phyloP scores from a whole-genome alignment of 495 filamentous ascomycete genomes.

The Xylaria intraflava region DNA sequence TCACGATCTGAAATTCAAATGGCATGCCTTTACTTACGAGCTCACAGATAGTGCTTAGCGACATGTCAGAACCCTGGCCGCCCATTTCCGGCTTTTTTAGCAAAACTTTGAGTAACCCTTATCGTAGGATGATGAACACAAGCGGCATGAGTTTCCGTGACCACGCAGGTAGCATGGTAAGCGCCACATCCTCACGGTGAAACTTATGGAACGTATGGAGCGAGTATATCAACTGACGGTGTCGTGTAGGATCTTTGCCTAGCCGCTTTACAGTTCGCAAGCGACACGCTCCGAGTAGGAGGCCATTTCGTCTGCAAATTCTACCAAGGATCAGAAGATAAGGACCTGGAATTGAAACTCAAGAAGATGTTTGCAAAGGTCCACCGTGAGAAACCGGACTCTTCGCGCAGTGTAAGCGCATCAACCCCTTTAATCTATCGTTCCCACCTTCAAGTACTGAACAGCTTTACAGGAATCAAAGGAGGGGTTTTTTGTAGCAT shows the following conservation, averaged over 20 bases:
- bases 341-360: constrained; percentile 62
- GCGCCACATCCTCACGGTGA: constrained; percentile 17
- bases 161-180: constrained; percentile 92
- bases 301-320: constrained; percentile 97
- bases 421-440: background rate
- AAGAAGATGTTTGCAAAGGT: constrained; percentile 72
- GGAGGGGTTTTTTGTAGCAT: constrained; percentile 79
- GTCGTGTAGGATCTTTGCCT: constrained; percentile 67
- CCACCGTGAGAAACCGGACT: constrained; percentile 78
- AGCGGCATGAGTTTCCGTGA: constrained; percentile 80
- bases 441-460: background rate
- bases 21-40: constrained; percentile 5
- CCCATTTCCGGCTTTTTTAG: constrained; percentile 70
- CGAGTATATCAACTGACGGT: constrained; percentile 6
- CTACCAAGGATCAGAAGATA: constrained; percentile 85
- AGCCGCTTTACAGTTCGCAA: constrained; percentile 74
- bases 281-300: constrained; percentile 70
- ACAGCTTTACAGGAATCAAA: constrained; percentile 67
- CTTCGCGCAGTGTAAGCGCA: constrained; percentile 70
- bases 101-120: constrained; percentile 85
- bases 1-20: background rate
- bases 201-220: background rate
- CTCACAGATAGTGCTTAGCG: constrained; percentile 70
- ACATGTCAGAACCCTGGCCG: constrained; percentile 97
- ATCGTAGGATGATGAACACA: constrained; percentile 98